A percentile compares a stretch with the other conserved stretches of the same genome.
phyloP scores from a whole-genome alignment of 2,329 filamentous ascomycete genomes.

The Epichloe sibirici region DNA sequence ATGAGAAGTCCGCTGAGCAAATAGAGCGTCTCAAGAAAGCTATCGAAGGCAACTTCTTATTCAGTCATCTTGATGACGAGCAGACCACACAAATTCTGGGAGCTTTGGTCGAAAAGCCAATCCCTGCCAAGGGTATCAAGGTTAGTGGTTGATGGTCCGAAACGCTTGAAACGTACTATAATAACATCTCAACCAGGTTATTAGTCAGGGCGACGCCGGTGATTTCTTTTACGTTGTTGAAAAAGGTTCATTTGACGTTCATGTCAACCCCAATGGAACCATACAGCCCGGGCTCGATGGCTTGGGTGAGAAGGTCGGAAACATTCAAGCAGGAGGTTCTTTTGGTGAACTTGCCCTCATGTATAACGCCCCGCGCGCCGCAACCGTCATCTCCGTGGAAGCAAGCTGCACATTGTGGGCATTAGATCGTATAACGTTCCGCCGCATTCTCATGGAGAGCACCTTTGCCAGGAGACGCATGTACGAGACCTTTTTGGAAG shows the following conservation, averaged over 20 bases:
- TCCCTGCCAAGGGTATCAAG: slow-evolving; percentile 78
- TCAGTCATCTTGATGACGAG: slow-evolving; percentile 89
- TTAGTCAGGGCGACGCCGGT: slow-evolving; percentile 86
- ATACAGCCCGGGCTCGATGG: slow-evolving; percentile 72
- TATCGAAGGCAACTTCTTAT: slow-evolving; percentile 84
- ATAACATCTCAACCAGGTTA: slow-evolving; percentile 51
- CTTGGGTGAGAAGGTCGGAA: slow-evolving; percentile 69
- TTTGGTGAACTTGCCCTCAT: slow-evolving; percentile 96
- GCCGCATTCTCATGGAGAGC: slow-evolving; percentile 94
- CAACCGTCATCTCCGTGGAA: slow-evolving; percentile 80
- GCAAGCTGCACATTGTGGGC: slow-evolving; percentile 77
- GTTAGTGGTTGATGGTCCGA: slow-evolving; percentile 23
- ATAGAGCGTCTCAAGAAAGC: slow-evolving; percentile 65
- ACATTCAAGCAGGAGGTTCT: slow-evolving; percentile 76
- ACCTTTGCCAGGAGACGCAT: slow-evolving; percentile 91
- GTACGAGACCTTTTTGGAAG: slow-evolving; percentile 94
- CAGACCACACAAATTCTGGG: slow-evolving; percentile 78
- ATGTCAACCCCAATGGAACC: slow-evolving; percentile 68
- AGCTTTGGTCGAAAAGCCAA: slow-evolving; percentile 86
- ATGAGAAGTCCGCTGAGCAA: slow-evolving; percentile 75
- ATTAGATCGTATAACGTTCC: slow-evolving; percentile 89
- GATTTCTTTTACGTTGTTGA: slow-evolving; percentile 98
- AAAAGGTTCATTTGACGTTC: slow-evolving; percentile 78
- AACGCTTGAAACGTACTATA: neutral
- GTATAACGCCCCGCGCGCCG: slow-evolving; percentile 95